A percentile compares a stretch with the other conserved stretches of the same genome.
Evolutionary conservation across 495 filamentous ascomycete species (phyloP).

Genomic region (Xylaria acuta): DNA sequence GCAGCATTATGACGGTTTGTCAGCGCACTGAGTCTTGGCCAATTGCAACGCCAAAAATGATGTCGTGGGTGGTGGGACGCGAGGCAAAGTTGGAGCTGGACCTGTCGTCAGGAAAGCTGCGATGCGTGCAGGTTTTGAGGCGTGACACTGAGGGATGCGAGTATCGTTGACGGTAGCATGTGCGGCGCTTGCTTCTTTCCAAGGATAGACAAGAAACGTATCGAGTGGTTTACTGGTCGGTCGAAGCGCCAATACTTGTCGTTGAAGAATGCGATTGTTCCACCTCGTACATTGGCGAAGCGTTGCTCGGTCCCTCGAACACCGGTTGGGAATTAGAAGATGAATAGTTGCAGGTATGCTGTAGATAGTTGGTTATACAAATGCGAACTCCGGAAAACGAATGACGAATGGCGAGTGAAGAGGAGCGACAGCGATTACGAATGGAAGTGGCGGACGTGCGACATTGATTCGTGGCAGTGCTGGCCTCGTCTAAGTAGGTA

Average conservation of each 20-base stretch:
- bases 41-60: conserved; percentile 35
- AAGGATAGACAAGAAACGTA: background rate
- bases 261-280: background rate
- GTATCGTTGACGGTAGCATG: conserved; percentile 21
- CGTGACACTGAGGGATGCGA: background rate
- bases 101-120: conserved; percentile 2
- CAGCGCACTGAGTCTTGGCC: conserved; percentile 36
- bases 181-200: background rate
- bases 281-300: conserved; percentile 21
- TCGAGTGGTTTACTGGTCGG: background rate
- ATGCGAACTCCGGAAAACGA: conserved; percentile 25
- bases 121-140: background rate
- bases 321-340: background rate
- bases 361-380: conserved; percentile 13
- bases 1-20: conserved; percentile 62
- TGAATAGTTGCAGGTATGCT: background rate
- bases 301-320: background rate
- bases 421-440: conserved; percentile 14
- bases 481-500: conserved; percentile 19
- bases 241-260: background rate
- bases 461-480: conserved; percentile 26
- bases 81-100: conserved; percentile 1
- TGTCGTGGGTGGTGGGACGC: background rate
- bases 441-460: conserved; percentile 13
- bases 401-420: conserved; percentile 21